A percentile compares a stretch with the other conserved stretches of the same genome.
These are phyloP conservation scores for Emericellopsis atlantica DNA, from an alignment of 2,329 filamentous ascomycete genomes.

Conservation along the genomic window DNA sequence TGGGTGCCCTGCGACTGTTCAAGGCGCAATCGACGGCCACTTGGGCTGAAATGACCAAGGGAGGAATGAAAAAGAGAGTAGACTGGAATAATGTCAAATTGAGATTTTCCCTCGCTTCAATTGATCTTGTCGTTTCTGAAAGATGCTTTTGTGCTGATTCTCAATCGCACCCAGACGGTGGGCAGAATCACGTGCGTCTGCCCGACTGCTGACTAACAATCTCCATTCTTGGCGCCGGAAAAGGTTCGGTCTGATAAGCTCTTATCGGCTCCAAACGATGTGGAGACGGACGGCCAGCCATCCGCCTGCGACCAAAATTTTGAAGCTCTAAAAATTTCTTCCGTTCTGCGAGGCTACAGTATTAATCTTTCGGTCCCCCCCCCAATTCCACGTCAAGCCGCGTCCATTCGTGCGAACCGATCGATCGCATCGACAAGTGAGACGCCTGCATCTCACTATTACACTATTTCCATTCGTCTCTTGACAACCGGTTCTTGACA, in stretches of 20 bases:
- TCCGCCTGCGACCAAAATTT: conserved; percentile 5
- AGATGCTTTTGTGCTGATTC: neutral
- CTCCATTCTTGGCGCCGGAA: neutral
- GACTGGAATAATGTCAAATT: too few relatives aligned
- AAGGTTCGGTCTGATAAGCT: neutral
- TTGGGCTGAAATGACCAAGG: too few relatives aligned
- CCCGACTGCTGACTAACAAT: neutral
- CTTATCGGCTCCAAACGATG: neutral
- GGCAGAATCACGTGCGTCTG: neutral
- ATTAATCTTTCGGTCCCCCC: neutral
- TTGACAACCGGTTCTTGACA: conserved; percentile 2
- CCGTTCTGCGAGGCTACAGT: conserved; percentile 1
- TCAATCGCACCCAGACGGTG: too few relatives aligned
- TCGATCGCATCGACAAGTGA: too few relatives aligned
- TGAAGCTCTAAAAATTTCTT: conserved; percentile 6
- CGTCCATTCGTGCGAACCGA: too few relatives aligned
- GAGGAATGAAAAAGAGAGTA: too few relatives aligned
- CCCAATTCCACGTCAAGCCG: neutral
- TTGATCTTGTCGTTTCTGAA: neutral
- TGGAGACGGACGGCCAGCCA: conserved; percentile 3
- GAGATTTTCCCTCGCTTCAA: neutral
- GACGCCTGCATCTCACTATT: too few relatives aligned
- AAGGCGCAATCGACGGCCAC: neutral
- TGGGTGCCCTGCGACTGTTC: conserved; percentile 19
- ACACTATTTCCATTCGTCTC: conserved; percentile 7